Evolutionary conservation across 2,329 filamentous ascomycete genomes (phyloP), one percentile per base, ranked within the genome.

Genomic region (Cordyceps javanica): DNA sequence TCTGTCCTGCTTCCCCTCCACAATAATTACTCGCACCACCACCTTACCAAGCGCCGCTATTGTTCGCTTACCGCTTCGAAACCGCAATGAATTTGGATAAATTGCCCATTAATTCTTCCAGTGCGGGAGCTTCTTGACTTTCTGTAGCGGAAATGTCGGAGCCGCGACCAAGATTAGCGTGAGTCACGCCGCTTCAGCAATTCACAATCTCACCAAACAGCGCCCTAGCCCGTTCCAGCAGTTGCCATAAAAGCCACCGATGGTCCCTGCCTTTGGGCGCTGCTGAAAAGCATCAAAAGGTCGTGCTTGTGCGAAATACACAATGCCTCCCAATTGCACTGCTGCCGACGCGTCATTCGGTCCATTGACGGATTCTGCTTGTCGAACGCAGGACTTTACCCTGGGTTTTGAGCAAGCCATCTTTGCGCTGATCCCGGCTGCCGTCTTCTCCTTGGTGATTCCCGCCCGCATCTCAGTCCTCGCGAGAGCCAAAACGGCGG

Each of bases 351-450:
- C 50, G 10, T 13, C 39, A 13, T 58, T 54, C 26, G 56, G 49
- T 11, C 56, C 42, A 11, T 28, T 58, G 30, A 32, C 50, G n/a
- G 48, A 48, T 19, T n/a, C 56, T 39, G 21, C 49, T 11, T 54
- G 42, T 19, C 49, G 26, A 23, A 45, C 46, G 16, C 55, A 57
- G 21, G 55, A 58, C 16, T 52, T 58, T 14, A 58, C 55, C 3
- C 48, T 58, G n/a, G 26, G 38, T 21, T 52, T 53, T 32, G 55
- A 58, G 55, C 55, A 59, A 6, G 42, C 50, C 26, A 54, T 59
- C 30, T 45, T 55, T 21, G 34, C 50, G 3, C 30, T 55, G 13
- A 28, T 44, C 3, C 42, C 50, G 6, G 57, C 57, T 9, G 50
- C 57, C 11, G 49, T 55, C 50, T 59, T 59, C 44, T 39, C 36